Base-by-base conservation (phyloP, 2,329 filamentous ascomycete species). In the Venturia effusa region DNA sequence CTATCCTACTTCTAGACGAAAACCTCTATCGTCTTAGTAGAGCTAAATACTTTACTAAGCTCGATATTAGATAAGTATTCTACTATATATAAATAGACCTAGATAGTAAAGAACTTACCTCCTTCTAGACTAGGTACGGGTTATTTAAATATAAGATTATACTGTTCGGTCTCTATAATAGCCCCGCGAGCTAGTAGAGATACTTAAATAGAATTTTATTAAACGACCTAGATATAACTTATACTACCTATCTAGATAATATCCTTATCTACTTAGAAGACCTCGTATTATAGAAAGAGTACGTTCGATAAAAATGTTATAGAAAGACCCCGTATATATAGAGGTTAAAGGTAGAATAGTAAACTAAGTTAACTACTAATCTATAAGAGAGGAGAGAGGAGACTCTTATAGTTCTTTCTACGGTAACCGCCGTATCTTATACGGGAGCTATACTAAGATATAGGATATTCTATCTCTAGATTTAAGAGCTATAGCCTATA, bases 1-100 rank as follows among this genome's bases (percentile, higher is more conserved):
- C 67, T 1, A 61, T 75, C 24, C 72, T 67, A 0, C 63, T 74
- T 2, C 73, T 77, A 41, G 64, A 62, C 17, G 70, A 78, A 61
- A 71, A 69, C 0, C 63, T 72, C 39, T 61, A 69, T 30, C 24
- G 64, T 0, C 43, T 78, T 15, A 32, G 51, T 1, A 62, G 66
- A 39, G 67, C 68, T 1, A 68, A 69, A 43, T 68, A 65, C 40
- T 73, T 73, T 61, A 74, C 68, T 27, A 75, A 72, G 45, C 66
- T 77, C 15, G 67, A 74, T 66, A 65, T 72, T 3, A 69, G 71
- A 65, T 66, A 68, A 39, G 65, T 64, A 11, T 77, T 74, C 67
- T 69, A 77, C 51, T 41, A 68, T 1, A 59, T 59, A 7, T 8
- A 30, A 59, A 34, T 59, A 13, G 19, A 59, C 13, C 24, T 11